phyloP scores from a whole-genome alignment of 1,284 basidiomycete species.

The Spongispora temasekensis region DNA sequence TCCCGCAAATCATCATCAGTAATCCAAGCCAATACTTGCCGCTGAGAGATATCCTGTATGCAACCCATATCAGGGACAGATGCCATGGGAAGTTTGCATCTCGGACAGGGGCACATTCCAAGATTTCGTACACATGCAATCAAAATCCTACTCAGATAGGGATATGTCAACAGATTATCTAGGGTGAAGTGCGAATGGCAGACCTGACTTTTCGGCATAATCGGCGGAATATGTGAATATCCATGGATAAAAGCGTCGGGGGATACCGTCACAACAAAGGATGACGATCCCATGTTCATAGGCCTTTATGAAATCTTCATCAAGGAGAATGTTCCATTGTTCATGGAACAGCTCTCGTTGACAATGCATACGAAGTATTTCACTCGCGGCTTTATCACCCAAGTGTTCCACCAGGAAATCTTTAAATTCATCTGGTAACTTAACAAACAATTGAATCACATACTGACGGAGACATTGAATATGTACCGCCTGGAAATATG shows the following conservation, averaged over 20 bases:
- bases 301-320: constrained; percentile 14
- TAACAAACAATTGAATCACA: neutral
- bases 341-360: too few relatives aligned
- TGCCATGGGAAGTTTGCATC: constrained; percentile 24
- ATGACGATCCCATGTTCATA: constrained; percentile 23
- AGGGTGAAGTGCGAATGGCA: neutral
- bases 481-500: neutral
- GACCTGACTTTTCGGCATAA: constrained; percentile 33
- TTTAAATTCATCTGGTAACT: constrained; percentile 9
- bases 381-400: neutral
- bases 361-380: too few relatives aligned
- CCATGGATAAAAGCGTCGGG: constrained; percentile 16
- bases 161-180: neutral
- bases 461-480: neutral
- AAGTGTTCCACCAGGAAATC: constrained; percentile 3
- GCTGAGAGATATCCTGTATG: too few relatives aligned
- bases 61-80: constrained; percentile 11
- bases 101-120: constrained; percentile 35
- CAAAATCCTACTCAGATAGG: constrained; percentile 21
- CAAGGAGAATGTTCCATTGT: too few relatives aligned
- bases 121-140: constrained; percentile 30
- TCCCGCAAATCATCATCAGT: constrained; percentile 1
- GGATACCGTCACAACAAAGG: constrained; percentile 19
- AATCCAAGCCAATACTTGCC: neutral
- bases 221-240: constrained; percentile 31